Evolutionary conservation across 352 stramenopile genomes (phyloP).

Genomic region (Phytophthora tentaculata): DNA sequence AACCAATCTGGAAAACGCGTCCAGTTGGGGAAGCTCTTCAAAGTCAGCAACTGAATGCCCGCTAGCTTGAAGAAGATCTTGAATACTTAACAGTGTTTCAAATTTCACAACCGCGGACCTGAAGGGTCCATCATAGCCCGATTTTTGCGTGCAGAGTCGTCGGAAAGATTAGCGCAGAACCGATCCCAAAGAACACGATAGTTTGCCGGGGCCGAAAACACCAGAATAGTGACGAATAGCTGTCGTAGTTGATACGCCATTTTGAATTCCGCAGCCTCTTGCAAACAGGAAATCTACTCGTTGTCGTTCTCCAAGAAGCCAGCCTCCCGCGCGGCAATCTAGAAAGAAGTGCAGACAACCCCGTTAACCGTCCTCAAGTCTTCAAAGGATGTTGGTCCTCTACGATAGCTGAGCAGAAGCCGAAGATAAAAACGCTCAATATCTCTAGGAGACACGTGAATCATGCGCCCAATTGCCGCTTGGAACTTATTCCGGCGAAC

Average conservation of each 20-base stretch:
- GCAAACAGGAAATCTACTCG: not conserved
- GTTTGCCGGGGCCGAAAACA: not conserved
- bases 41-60: not conserved
- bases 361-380: not conserved
- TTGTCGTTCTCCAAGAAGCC: not conserved
- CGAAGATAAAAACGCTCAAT: not conserved
- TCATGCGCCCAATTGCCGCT: not conserved
- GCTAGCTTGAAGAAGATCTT: not conserved
- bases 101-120: not conserved
- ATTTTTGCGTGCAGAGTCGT: not conserved
- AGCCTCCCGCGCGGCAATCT: not conserved
- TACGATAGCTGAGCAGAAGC: not conserved
- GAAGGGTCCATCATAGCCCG: not conserved
- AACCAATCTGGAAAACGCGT: not conserved
- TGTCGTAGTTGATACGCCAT: not conserved
- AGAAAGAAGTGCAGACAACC: not conserved
- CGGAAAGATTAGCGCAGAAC: not conserved
- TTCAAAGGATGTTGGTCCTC: not conserved
- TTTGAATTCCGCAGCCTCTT: not conserved
- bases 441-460: not conserved
- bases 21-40: not conserved
- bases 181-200: not conserved
- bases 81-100: not conserved
- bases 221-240: not conserved
- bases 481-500: no score